Evolutionary conservation across 192 early-diverging fungal species (phyloP).

Genomic region (Umbelopsis isabellina): DNA sequence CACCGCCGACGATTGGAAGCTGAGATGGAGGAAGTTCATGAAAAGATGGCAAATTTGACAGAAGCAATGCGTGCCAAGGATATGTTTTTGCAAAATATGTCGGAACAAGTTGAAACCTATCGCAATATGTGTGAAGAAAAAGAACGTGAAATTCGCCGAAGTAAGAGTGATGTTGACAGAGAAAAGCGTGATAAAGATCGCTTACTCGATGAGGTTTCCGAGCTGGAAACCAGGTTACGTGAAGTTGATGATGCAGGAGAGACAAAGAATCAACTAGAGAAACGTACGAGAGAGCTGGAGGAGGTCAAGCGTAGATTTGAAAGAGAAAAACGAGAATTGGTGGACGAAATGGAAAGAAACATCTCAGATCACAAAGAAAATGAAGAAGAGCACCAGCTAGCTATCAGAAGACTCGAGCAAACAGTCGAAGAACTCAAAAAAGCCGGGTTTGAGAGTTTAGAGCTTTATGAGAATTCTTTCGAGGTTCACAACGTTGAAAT

Average conservation of each 20-base stretch:
- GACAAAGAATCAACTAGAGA: slow-evolving; percentile 31
- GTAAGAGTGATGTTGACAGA: slow-evolving; percentile 32
- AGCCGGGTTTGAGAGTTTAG: slow-evolving; percentile 49
- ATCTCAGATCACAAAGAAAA: slow-evolving; percentile 23
- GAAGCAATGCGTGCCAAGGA: slow-evolving; percentile 46
- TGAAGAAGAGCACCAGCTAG: slow-evolving; percentile 17
- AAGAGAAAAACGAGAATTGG: slow-evolving; percentile 2
- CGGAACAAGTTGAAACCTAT: slow-evolving; percentile 40
- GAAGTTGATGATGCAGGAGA: slow-evolving; percentile 26
- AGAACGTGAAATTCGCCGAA: slow-evolving; percentile 39
- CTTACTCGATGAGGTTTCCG: slow-evolving; percentile 27
- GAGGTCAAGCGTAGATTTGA: slow-evolving; percentile 19
- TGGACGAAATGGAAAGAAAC: slow-evolving; percentile 22
- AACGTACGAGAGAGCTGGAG: slow-evolving; percentile 29
- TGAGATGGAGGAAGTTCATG: slow-evolving; percentile 46
- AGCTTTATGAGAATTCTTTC: slow-evolving; percentile 48
- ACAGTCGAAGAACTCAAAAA: slow-evolving; percentile 43
- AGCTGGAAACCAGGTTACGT: slow-evolving; percentile 24
- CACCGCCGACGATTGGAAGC: slow-evolving; percentile 32
- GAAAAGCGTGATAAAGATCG: slow-evolving; percentile 38
- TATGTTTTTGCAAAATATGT: slow-evolving; percentile 39
- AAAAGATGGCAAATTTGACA: slow-evolving; percentile 38
- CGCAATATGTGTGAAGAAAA: slow-evolving; percentile 42
- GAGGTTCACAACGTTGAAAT: slow-evolving; percentile 40
- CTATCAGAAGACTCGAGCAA: slow-evolving; percentile 30